phyloP scores from a whole-genome alignment of 139 green algal species.

The Closterium sp. region DNA sequence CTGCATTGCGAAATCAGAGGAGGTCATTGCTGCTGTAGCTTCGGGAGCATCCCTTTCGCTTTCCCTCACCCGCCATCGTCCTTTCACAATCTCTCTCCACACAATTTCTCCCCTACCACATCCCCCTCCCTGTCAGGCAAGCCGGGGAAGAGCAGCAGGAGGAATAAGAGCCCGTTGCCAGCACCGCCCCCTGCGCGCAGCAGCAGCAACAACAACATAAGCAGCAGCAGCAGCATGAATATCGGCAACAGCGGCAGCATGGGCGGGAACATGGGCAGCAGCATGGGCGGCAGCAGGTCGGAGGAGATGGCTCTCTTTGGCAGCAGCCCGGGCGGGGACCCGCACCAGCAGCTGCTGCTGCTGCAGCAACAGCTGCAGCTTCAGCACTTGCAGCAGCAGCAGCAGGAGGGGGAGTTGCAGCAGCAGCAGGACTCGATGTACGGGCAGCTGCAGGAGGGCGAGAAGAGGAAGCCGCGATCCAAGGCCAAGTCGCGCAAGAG shows the following conservation, averaged over 20 bases:
- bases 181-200: neutral
- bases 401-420: neutral
- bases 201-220: neutral
- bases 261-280: no score
- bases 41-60: no score
- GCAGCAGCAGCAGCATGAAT: neutral
- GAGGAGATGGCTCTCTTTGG: neutral
- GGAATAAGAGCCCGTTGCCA: neutral
- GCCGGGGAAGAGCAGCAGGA: neutral
- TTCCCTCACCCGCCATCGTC: no score
- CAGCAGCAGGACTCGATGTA: no score
- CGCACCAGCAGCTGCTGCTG: neutral
- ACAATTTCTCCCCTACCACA: no score
- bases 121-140: neutral
- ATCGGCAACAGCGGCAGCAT: neutral
- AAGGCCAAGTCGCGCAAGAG: neutral
- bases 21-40: neutral
- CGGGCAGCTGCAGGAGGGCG: neutral
- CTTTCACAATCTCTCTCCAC: no score
- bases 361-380: neutral
- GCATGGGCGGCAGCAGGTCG: neutral
- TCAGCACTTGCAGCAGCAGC: neutral
- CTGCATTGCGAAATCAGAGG: neutral
- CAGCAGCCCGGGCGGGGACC: neutral
- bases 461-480: neutral